Base-by-base conservation (phyloP, 345 rosid genomes). In the Boechera retrofracta region DNA sequence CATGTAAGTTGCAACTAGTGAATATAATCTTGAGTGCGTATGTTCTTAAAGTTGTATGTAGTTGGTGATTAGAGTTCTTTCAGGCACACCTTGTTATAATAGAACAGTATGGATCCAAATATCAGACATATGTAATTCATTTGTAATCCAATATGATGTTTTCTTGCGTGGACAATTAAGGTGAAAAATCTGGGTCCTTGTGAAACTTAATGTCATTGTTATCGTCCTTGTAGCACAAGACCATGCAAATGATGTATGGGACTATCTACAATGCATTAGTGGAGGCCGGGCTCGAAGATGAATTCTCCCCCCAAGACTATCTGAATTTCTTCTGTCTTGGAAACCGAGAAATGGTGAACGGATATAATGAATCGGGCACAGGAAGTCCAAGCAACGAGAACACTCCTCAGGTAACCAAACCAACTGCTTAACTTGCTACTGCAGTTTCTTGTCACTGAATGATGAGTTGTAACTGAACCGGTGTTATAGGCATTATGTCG, bases 211-310 rank as follows among this genome's bases (percentile, higher is more conserved):
- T 16, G 16, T 16, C 16, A 16, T 16, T 16, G 16, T 71, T 42
- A 45, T 64, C 5, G 42, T 67, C 73, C 42, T 65, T 86, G 87
- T 87, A 94, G 98, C 80, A 92, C 79, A 92, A 94, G 85, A 94
- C 98, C 0, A 94, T 90, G 98, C 92, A 90, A 81, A 94, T 92
- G 98, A 94, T 94, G 98, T 94, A 94, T 53, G 97, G 85, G 83
- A 94, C 97, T 10, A 87, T 94, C 64, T 87, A 87, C 78, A 88
- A 88, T 79, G 98, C 98, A 48, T 80, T 92, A 69, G 87, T 85
- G 62, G 98, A 92, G 87, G 87, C 83, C 2, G 98, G 97, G 72
- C 92, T 89, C 31, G 90, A 92, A 79, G 82, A 61, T 35, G 75
- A 83, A 71, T 88, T 61, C 82, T 81, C 86, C 16, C 97, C 98